These are phyloP conservation scores for Neopestalotiopsis rosae DNA, from an alignment of 2,329 filamentous ascomycete species.

Conservation along the genomic window DNA sequence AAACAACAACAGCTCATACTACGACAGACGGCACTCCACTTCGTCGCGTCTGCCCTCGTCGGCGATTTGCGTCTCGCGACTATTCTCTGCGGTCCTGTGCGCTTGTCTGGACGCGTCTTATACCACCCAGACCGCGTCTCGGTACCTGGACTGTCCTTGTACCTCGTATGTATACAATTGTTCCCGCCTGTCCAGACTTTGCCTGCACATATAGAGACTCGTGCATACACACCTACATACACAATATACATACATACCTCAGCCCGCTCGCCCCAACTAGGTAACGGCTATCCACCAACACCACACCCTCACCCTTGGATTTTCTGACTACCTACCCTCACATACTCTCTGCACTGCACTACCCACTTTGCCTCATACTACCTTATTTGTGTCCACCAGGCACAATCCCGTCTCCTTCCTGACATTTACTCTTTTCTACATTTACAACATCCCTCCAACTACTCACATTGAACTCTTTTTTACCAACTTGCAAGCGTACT, in stretches of 20 bases:
- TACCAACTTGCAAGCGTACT: slow-evolving; percentile 12
- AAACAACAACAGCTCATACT: slow-evolving; percentile 10
- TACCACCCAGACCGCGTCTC: slow-evolving; percentile 16
- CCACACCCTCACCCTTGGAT: not conserved
- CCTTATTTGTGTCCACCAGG: slow-evolving; percentile 19
- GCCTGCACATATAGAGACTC: not conserved
- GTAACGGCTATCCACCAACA: not conserved
- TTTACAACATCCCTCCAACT: slow-evolving; percentile 28
- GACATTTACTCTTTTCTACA: slow-evolving; percentile 19
- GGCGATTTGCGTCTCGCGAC: slow-evolving; percentile 17
- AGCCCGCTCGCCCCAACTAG: slow-evolving; percentile 7
- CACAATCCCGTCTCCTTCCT: slow-evolving; percentile 30
- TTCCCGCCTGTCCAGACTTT: not conserved
- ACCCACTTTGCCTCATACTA: slow-evolving; percentile 22
- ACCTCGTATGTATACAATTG: not conserved
- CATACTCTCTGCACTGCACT: slow-evolving; percentile 7
- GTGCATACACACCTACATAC: no score
- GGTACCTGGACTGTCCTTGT: slow-evolving; percentile 3
- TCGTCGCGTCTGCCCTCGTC: slow-evolving; percentile 8
- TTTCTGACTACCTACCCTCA: slow-evolving; percentile 15
- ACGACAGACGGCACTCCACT: not conserved
- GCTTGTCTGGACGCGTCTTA: slow-evolving; percentile 18
- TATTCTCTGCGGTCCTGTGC: slow-evolving; percentile 16
- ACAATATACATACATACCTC: not conserved
- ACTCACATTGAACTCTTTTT: not conserved